Evolutionary conservation across 2,329 filamentous ascomycete genomes (phyloP).

Genomic region (Myotisia sp.): DNA sequence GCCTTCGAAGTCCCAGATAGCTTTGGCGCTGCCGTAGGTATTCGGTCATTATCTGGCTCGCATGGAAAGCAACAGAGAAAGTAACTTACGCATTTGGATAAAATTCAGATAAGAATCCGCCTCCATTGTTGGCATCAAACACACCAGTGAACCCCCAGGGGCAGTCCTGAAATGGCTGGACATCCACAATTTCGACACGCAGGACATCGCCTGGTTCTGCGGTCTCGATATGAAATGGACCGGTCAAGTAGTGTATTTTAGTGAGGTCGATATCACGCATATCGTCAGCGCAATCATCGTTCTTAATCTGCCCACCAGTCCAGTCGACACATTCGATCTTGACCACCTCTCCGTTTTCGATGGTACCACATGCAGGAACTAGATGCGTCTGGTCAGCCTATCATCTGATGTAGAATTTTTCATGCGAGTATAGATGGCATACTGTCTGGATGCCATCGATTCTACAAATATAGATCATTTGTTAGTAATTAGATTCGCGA

Average conservation of each 20-base stretch:
- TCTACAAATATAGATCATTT: slow-evolving; percentile 44
- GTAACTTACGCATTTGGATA: slow-evolving; percentile 61
- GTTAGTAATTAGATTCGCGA: slow-evolving; percentile 1
- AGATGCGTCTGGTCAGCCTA: background rate
- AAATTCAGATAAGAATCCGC: slow-evolving; percentile 74
- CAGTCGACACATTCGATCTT: slow-evolving; percentile 90
- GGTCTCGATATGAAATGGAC: slow-evolving; percentile 73
- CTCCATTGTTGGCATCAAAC: slow-evolving; percentile 68
- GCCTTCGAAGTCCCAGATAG: slow-evolving; percentile 64
- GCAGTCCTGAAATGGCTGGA: slow-evolving; percentile 71
- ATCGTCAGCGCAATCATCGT: slow-evolving; percentile 83
- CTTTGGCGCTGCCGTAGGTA: slow-evolving; percentile 39
- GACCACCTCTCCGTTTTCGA: slow-evolving; percentile 72
- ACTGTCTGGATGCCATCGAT: slow-evolving; percentile 89
- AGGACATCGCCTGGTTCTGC: slow-evolving; percentile 76
- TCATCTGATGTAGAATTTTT: background rate
- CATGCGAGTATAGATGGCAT: slow-evolving; percentile 18
- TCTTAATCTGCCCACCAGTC: slow-evolving; percentile 63
- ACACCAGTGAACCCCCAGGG: slow-evolving; percentile 86
- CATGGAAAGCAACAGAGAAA: background rate
- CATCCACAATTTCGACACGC: slow-evolving; percentile 80
- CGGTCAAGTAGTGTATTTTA: slow-evolving; percentile 72
- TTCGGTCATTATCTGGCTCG: background rate
- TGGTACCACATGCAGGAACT: slow-evolving; percentile 61
- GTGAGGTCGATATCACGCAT: slow-evolving; percentile 73